A percentile compares a stretch with the other conserved stretches of the same genome.
phyloP scores from a whole-genome alignment of 345 rosid species.

The Syzygium oleosum region DNA sequence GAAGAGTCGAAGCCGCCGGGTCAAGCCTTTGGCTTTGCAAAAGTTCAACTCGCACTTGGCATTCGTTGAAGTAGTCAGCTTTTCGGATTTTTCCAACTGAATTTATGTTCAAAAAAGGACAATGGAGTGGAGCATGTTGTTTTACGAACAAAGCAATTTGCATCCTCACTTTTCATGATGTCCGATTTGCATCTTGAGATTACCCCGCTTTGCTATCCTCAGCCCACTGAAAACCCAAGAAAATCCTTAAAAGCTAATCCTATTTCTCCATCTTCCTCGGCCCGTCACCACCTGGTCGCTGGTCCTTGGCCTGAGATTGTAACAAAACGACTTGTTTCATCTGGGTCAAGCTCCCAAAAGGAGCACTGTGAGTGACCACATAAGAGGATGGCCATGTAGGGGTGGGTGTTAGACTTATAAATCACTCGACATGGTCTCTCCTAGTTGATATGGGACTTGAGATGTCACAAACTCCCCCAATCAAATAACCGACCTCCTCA shows the following conservation, averaged over 20 bases:
- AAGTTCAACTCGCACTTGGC: neutral
- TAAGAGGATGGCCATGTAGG: neutral
- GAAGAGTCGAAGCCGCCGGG: neutral
- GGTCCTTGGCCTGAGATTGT: neutral
- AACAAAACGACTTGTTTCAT: neutral
- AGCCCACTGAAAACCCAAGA: neutral
- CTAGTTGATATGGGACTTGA: fast-evolving
- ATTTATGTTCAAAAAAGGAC: neutral
- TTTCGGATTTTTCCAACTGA: neutral
- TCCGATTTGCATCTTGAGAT: neutral
- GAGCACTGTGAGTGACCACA: neutral
- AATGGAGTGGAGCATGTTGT: neutral
- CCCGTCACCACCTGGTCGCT: neutral
- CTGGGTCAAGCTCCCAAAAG: neutral
- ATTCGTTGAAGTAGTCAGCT: neutral
- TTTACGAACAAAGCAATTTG: neutral
- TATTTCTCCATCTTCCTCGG: neutral
- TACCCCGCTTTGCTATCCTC: neutral
- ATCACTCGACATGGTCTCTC: neutral
- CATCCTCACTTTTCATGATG: neutral
- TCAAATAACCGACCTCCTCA: neutral
- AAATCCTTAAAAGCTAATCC: neutral
- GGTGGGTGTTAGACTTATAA: neutral
- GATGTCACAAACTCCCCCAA: neutral
- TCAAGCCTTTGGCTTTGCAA: neutral